Evolutionary conservation across 768 basidiomycete species (phyloP), one percentile per base, ranked within the genome.

Genomic region (Coprinopsis cinerea): DNA sequence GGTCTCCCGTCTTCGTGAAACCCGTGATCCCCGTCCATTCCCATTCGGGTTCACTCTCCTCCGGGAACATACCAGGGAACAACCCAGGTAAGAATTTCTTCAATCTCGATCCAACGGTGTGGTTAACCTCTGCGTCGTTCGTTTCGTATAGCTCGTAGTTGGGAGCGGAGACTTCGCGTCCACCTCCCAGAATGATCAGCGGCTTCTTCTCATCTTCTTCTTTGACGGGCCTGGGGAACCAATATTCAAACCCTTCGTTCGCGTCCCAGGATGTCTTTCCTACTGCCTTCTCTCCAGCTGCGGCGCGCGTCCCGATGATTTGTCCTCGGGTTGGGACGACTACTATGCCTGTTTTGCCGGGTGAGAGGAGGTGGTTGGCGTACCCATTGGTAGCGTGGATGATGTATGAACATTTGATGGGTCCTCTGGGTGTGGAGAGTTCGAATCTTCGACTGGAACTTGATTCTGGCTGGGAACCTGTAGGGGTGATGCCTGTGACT

Each of bases 21-120:
- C 81, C 90, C 87, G 89, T 89, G 37, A 92, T 88, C 0, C 90
- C 91, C 0, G 85, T 88, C 90, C 91, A 93, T 73, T 92, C 87
- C 76, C 82, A 79, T 61, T 88, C 86, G 4, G 81, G 81, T 44
- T 78, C 71, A n/a, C 51, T 58, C 2, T 64, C 70, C 11, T 54
- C 57, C 48, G 75, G 73, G 52, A 77, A 84, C 54, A 74, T 70
- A 10, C 67, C 74, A 0, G 81, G 74, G 54, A 85, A 87, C 4
- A 81, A 60, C 0, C 58, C 59, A 0, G 83, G 82, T 7, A 91
- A 62, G 60, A 86, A 89, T 2, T 57, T 63, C n/a, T 80, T 68
- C 53, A 92, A 64, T 2, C 65, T 66, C 30, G 60, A 57, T 1
- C 82, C 74, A 1, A 83, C 77, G 0, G 54, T 50, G 0, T 65